phyloP scores from a whole-genome alignment of 306 rosid species.

The Luffa acutangula region DNA sequence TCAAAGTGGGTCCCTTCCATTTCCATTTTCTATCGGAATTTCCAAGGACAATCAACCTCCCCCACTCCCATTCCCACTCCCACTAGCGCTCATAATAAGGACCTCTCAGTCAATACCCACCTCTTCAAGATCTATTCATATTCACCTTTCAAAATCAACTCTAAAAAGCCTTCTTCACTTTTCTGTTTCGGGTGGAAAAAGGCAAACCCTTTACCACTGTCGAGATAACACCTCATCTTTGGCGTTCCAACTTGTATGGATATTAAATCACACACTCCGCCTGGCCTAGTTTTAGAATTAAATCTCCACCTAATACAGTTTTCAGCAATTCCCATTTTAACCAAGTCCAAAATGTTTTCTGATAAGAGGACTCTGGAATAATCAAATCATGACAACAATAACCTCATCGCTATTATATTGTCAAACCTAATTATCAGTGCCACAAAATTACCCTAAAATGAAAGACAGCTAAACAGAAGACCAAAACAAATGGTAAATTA shows the following conservation, averaged over 20 bases:
- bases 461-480: not conserved
- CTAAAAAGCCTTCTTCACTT: not conserved
- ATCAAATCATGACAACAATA: not conserved
- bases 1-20: slow-evolving; percentile 2
- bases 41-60: not conserved
- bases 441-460: not conserved
- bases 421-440: not conserved
- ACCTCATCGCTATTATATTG: not conserved
- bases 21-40: not conserved
- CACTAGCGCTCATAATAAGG: not conserved
- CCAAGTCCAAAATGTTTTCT: not conserved
- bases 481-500: not conserved
- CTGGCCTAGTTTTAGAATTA: not conserved
- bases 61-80: not conserved
- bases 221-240: not conserved
- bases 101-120: not conserved
- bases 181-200: not conserved
- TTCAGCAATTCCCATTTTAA: not conserved
- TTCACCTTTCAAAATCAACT: not conserved
- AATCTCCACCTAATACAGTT: not conserved
- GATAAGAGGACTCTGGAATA: not conserved
- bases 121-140: not conserved
- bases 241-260: slow-evolving; percentile 7
- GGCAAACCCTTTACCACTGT: not conserved
- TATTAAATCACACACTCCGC: not conserved